A percentile compares a stretch with the other conserved stretches of the same genome.
Conservation (phyloP, 192 early-diverging fungal species). For the Anaeromyces robustus region DNA sequence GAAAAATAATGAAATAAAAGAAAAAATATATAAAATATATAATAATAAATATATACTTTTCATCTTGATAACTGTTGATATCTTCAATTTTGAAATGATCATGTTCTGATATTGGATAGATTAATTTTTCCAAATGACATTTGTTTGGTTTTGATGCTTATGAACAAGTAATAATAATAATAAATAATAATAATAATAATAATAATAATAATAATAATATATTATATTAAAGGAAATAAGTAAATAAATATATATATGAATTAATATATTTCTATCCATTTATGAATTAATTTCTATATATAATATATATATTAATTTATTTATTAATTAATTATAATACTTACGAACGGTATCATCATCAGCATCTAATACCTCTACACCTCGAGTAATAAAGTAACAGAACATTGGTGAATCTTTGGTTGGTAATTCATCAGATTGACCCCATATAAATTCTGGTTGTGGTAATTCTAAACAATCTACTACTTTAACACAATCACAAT, state of each 20-base stretch:
- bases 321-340: slow-evolving; percentile 1
- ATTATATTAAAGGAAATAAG: too few species aligned
- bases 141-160: slow-evolving; percentile 67
- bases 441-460: slow-evolving; percentile 16
- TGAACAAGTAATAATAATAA: slow-evolving; percentile 1
- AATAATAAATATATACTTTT: slow-evolving; percentile 36
- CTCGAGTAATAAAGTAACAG: slow-evolving; percentile 73
- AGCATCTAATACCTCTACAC: slow-evolving; percentile 77
- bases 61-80: slow-evolving; percentile 60
- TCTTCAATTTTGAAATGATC: slow-evolving; percentile 57
- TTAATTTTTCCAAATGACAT: slow-evolving; percentile 68
- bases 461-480: slow-evolving; percentile 52
- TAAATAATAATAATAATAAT: background rate
- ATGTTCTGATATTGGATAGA: slow-evolving; percentile 60
- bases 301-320: too few species aligned
- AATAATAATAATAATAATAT: too few species aligned
- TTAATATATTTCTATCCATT: too few species aligned
- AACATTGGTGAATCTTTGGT: slow-evolving; percentile 13
- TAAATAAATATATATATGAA: too few species aligned
- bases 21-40: too few species aligned
- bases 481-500: slow-evolving; percentile 90
- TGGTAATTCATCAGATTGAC: slow-evolving; percentile 7
- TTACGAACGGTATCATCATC: slow-evolving; percentile 58
- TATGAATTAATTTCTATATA: too few species aligned
- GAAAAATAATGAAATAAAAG: too few species aligned